Conservation (phyloP, 2,329 filamentous ascomycete species). For the Macrophomina tecta region DNA sequence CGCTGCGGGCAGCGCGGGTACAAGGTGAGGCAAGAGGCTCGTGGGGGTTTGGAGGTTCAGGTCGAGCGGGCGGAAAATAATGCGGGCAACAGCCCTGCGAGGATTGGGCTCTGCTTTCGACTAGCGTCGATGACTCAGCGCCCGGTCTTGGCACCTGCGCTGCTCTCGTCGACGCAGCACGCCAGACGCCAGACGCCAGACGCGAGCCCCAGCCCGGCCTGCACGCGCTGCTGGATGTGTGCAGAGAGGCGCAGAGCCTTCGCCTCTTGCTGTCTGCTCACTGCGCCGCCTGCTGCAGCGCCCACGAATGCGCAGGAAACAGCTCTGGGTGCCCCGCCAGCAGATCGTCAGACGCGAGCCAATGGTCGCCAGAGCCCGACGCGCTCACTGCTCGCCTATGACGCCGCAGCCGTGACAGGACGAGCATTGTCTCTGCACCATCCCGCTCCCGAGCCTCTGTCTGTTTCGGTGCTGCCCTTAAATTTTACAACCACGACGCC, state of each 20-base stretch:
- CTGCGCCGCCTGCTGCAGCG: slow-evolving; percentile 12
- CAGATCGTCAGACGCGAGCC: slow-evolving; percentile 5
- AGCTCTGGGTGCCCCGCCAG: slow-evolving; percentile 9
- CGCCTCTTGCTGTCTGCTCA: neutral
- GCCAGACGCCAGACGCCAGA: too few relatives aligned
- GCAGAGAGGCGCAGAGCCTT: neutral
- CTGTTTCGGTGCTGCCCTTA: neutral
- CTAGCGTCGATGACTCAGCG: slow-evolving; percentile 27
- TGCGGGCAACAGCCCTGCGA: slow-evolving; percentile 28
- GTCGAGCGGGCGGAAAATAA: slow-evolving; percentile 28
- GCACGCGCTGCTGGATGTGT: slow-evolving; percentile 15
- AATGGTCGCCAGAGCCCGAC: slow-evolving; percentile 10
- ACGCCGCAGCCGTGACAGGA: slow-evolving; percentile 21
- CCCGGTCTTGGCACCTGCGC: neutral
- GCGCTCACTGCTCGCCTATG: slow-evolving; percentile 11
- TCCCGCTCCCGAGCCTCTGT: slow-evolving; percentile 13
- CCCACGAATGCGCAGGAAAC: neutral
- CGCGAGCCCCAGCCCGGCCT: neutral
- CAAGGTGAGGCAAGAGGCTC: slow-evolving; percentile 27
- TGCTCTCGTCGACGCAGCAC: slow-evolving; percentile 3
- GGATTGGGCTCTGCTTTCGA: slow-evolving; percentile 27
- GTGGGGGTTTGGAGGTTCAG: slow-evolving; percentile 26
- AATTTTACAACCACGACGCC: neutral
- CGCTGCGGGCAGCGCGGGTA: slow-evolving; percentile 19
- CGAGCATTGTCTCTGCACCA: slow-evolving; percentile 13